Conservation (phyloP, 306 rosid species). For the Vigna trinervia region DNA sequence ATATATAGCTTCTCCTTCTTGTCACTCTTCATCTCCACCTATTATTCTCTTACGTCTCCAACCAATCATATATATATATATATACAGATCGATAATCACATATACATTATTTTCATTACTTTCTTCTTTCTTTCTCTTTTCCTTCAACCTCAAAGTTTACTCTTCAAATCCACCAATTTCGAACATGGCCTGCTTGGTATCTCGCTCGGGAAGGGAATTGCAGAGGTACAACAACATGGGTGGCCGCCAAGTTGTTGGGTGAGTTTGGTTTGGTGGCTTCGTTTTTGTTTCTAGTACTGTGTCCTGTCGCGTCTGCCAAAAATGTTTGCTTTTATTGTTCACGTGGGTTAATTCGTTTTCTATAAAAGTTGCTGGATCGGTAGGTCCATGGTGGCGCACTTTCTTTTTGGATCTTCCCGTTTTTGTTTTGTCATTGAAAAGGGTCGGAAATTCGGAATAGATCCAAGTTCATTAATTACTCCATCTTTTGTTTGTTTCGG, state of each 20-base stretch:
- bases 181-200: constrained; percentile 71
- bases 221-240: constrained; percentile 90
- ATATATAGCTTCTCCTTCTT: constrained; percentile 28
- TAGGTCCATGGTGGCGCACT: constrained; percentile 26
- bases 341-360: constrained; percentile 9
- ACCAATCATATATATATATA: not conserved
- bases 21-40: constrained; percentile 35
- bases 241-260: constrained; percentile 98
- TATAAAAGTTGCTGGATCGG: not conserved
- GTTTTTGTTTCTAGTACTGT: not conserved
- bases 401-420: not conserved
- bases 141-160: not conserved
- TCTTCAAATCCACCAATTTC: not conserved
- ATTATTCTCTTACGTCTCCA: not conserved
- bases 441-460: not conserved
- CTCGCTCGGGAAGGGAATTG: constrained; percentile 89
- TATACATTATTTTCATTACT: not conserved
- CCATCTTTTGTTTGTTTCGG: not conserved
- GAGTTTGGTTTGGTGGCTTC: not conserved
- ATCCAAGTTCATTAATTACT: not conserved
- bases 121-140: not conserved
- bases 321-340: constrained; percentile 18
- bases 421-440: constrained; percentile 5
- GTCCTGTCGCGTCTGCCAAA: not conserved
- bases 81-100: too few species aligned